Evolutionary conservation across 2,329 filamentous ascomycete species (phyloP).

Genomic region (Canariomyces notabilis): DNA sequence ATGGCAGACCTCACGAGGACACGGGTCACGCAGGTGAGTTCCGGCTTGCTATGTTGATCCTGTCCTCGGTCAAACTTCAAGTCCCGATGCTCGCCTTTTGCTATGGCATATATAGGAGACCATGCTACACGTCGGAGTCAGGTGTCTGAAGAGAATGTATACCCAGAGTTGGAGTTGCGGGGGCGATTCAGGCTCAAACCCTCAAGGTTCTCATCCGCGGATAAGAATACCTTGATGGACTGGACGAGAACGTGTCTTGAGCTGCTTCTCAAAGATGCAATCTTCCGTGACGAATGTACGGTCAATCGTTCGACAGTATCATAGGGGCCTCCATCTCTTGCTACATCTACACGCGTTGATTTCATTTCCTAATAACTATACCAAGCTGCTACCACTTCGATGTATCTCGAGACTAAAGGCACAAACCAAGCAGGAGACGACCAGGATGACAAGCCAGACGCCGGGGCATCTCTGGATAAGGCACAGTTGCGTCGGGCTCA

Average conservation of each 20-base stretch:
- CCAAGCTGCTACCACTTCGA: background rate
- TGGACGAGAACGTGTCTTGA: background rate
- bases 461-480: slow-evolving; percentile 34
- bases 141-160: no score
- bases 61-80: no score
- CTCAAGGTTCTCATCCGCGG: background rate
- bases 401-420: slow-evolving; percentile 2
- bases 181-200: background rate
- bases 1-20: slow-evolving; percentile 11
- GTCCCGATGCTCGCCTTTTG: no score
- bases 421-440: slow-evolving; percentile 1
- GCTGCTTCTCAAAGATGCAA: no score
- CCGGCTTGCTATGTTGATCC: background rate
- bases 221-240: background rate
- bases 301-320: background rate
- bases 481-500: slow-evolving; percentile 45
- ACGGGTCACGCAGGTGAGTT: slow-evolving; percentile 5
- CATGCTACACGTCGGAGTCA: no score
- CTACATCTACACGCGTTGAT: background rate
- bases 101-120: no score
- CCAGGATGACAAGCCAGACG: slow-evolving; percentile 10
- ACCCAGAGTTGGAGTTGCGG: no score
- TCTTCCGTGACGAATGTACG: no score
- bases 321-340: no score
- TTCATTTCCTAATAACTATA: background rate